These are phyloP conservation scores for Suillus variegatus DNA, from an alignment of 768 basidiomycete species.

Conservation along the genomic window DNA sequence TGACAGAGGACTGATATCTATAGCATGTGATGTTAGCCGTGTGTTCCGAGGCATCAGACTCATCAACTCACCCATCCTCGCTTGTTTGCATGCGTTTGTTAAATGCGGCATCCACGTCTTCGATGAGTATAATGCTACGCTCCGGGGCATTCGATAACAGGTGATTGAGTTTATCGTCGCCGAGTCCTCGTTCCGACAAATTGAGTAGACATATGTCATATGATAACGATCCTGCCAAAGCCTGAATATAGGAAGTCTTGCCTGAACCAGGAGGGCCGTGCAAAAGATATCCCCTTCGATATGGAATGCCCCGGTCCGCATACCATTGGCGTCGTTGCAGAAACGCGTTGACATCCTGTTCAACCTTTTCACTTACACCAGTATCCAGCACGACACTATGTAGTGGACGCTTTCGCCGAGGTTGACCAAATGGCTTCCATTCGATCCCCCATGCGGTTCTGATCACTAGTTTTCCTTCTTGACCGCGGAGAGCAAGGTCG, in stretches of 20 bases:
- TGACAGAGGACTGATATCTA: slow-evolving; percentile 93
- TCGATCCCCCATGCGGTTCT: slow-evolving; percentile 97
- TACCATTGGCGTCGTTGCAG: slow-evolving; percentile 89
- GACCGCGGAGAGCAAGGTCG: slow-evolving; percentile 78
- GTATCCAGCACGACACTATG: slow-evolving; percentile 85
- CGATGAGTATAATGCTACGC: slow-evolving; percentile 91
- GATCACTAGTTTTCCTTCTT: slow-evolving; percentile 94
- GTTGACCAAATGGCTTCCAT: slow-evolving; percentile 95
- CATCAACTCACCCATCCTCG: slow-evolving; percentile 79
- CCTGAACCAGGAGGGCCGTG: slow-evolving; percentile 98
- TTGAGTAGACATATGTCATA: slow-evolving; percentile 98
- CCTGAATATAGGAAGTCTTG: slow-evolving; percentile 98
- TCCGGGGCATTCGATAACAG: slow-evolving; percentile 92
- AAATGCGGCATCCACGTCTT: slow-evolving; percentile 97
- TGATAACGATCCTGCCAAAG: slow-evolving; percentile 85
- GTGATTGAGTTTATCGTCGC: slow-evolving; percentile 95
- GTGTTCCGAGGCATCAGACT: not conserved
- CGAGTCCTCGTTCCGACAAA: slow-evolving; percentile 92
- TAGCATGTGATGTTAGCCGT: not conserved
- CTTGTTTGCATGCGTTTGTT: slow-evolving; percentile 87
- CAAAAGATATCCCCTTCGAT: slow-evolving; percentile 91
- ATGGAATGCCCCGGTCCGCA: slow-evolving; percentile 97
- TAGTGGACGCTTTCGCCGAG: slow-evolving; percentile 82
- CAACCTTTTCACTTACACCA: slow-evolving; percentile 84
- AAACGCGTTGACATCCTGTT: slow-evolving; percentile 79